Evolutionary conservation across 2,329 filamentous ascomycete species (phyloP).

Genomic region (Xylariaceae sp.): DNA sequence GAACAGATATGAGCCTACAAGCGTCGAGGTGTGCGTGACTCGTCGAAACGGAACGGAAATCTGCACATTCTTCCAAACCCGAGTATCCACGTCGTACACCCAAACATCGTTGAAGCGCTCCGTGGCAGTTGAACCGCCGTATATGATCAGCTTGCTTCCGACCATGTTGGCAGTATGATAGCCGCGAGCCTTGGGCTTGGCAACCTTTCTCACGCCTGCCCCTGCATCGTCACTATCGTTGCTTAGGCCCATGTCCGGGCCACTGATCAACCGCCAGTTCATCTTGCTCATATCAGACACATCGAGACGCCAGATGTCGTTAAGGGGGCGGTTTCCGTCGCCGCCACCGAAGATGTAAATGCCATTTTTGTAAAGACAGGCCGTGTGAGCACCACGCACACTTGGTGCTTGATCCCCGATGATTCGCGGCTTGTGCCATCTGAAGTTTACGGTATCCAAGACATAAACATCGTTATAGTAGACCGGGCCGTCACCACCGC

Average conservation of each 20-base stretch:
- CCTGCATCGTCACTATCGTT: slow-evolving; percentile 16
- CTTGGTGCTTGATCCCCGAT: slow-evolving; percentile 55
- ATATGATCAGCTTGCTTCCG: slow-evolving; percentile 67
- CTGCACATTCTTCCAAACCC: slow-evolving; percentile 55
- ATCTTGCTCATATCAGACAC: slow-evolving; percentile 63
- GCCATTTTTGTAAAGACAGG: slow-evolving; percentile 67
- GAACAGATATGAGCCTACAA: slow-evolving; percentile 67
- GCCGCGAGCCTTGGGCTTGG: slow-evolving; percentile 58
- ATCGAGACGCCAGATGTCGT: slow-evolving; percentile 69
- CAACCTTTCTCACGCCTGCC: slow-evolving; percentile 9
- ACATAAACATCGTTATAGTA: slow-evolving; percentile 72
- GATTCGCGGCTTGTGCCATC: slow-evolving; percentile 60
- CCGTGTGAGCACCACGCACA: slow-evolving; percentile 62
- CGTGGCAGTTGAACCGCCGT: slow-evolving; percentile 64
- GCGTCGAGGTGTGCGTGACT: slow-evolving; percentile 64
- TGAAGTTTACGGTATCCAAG: slow-evolving; percentile 65
- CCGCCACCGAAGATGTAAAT: slow-evolving; percentile 70
- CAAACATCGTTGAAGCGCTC: slow-evolving; percentile 71
- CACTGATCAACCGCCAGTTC: slow-evolving; percentile 63
- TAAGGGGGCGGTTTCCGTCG: slow-evolving; percentile 65
- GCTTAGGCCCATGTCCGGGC: slow-evolving; percentile 26
- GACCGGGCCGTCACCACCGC: slow-evolving; percentile 64
- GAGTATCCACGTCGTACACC: slow-evolving; percentile 65
- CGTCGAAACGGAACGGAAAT: slow-evolving; percentile 60
- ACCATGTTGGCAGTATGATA: slow-evolving; percentile 73